Evolutionary conservation across 2,329 filamentous ascomycete species (phyloP), one percentile per base, ranked within the genome.

Genomic region (Colletotrichum zoysiae): DNA sequence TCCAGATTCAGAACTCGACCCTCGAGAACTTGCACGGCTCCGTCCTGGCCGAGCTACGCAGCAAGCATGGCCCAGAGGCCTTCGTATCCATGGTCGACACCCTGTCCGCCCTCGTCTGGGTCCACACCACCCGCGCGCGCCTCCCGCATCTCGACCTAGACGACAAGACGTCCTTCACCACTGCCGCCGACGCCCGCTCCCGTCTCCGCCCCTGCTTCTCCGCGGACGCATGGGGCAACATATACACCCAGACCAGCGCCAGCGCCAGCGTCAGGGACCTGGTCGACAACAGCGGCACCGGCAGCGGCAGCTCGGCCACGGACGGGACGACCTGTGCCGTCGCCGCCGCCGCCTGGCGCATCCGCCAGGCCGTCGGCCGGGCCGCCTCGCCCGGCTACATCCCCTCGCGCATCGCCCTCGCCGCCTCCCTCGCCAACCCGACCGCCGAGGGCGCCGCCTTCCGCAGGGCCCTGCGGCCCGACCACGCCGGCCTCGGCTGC

Each of bases 51-150:
- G 18, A 58, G 12, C 16, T 71, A 9, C 30, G 46, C 9, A 4
- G 26, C 0, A 18, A 18, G 38, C 23, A 71, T 11, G 44, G 64
- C 1, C 33, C 26, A 1, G 38, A 64, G 3, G 67, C 42, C 46
- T 65, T 62, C 11, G 67, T 73, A 35, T 67, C 67, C 26, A 59
- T 20, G 38, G 38, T 42, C 0, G 70, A 73, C 26, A 53, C 61
- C 3, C 48, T 73, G 3, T 73, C 56, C 1, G 70, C 61, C 1
- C 6, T 73, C 20, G 5, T 71, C 33, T 73, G 70, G 70, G 56
- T 73, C 2, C 23, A 73, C 30, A 33, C 44, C 18, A 73, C 70
- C 51, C 61, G 61, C 4, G 44, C 48, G 2, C 70, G 70, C 6
- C 26, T 58, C 11, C 3, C 48, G 1, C 66, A 62, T 11, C 57